Conservation (phyloP, 768 basidiomycete genomes). For the Tricholoma sp. region DNA sequence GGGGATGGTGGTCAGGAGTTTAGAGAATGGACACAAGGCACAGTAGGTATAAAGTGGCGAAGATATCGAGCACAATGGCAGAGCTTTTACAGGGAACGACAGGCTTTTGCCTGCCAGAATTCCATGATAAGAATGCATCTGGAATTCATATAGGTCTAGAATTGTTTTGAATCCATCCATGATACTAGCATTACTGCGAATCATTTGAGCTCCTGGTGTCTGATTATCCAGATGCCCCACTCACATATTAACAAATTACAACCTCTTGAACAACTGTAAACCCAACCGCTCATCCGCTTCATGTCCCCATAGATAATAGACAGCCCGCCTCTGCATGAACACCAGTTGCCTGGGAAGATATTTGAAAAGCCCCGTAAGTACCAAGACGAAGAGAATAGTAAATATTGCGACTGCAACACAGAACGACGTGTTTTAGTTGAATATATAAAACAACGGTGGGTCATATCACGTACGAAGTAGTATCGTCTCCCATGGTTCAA, state of each 20-base stretch:
- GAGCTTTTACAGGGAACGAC: too few relatives aligned
- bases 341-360: conserved; percentile 40
- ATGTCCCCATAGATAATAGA: conserved; percentile 47
- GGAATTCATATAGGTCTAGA: too few relatives aligned
- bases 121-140: too few relatives aligned
- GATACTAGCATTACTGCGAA: too few relatives aligned
- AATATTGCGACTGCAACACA: conserved; percentile 34
- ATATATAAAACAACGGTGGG: not conserved
- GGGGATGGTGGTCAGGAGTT: too few relatives aligned
- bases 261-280: not conserved
- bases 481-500: conserved; percentile 52
- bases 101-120: too few relatives aligned
- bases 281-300: conserved; percentile 30
- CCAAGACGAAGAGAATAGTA: conserved; percentile 30
- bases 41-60: too few relatives aligned
- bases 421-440: not conserved
- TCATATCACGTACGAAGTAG: conserved; percentile 37
- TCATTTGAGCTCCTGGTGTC: not conserved
- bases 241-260: not conserved
- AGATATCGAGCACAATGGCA: too few relatives aligned
- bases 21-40: too few relatives aligned
- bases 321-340: conserved; percentile 35
- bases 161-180: too few relatives aligned
- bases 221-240: not conserved
- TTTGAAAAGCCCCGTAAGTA: conserved; percentile 36